phyloP scores from a whole-genome alignment of 1,284 basidiomycete genomes.

The Apiotrichum mycotoxinovorans region DNA sequence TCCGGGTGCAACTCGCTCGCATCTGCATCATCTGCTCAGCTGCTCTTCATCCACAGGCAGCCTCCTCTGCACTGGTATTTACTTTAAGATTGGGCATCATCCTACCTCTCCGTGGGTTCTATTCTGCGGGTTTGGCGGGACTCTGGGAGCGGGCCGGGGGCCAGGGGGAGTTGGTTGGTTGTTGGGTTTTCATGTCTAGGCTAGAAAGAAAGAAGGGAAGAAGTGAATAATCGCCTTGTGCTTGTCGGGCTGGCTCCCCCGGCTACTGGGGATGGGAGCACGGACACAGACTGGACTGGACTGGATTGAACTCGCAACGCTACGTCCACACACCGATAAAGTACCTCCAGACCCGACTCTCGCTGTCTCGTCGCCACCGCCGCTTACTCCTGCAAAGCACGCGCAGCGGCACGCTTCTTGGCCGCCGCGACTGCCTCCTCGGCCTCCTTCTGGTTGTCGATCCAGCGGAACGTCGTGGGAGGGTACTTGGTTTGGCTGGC shows the following conservation, averaged over 20 bases:
- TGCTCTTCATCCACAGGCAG: too few species aligned
- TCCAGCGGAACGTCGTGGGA: conserved; percentile 49
- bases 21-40: neutral
- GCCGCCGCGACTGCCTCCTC: conserved; percentile 47
- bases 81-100: neutral
- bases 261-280: too few species aligned
- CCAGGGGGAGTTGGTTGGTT: neutral
- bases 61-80: neutral
- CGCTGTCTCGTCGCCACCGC: too few species aligned
- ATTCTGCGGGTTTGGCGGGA: neutral
- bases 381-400: conserved; percentile 22
- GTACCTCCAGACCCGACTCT: too few species aligned
- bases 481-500: conserved; percentile 54
- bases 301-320: too few species aligned
- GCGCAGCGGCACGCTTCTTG: conserved; percentile 30
- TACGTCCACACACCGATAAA: too few species aligned
- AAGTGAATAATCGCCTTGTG: too few species aligned
- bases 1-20: neutral
- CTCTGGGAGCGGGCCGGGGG: too few species aligned
- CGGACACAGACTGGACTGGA: too few species aligned
- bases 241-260: too few species aligned
- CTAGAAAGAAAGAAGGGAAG: neutral
- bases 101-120: neutral
- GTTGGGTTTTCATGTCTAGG: neutral
- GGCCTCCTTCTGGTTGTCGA: conserved; percentile 49